Conservation (phyloP, 2,329 filamentous ascomycete genomes). For the Corinectria fuckeliana region DNA sequence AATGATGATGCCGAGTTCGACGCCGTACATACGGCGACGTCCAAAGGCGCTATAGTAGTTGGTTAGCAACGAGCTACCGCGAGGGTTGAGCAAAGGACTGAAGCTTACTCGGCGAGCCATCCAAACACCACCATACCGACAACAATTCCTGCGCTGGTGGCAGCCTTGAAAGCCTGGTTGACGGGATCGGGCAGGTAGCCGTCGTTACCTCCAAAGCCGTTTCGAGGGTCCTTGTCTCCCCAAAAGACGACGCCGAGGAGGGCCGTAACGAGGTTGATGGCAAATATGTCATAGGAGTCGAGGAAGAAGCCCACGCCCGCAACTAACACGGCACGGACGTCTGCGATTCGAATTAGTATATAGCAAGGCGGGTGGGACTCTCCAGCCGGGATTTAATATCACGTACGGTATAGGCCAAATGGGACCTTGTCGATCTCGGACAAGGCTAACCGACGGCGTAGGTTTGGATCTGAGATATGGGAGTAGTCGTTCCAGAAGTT, state of each 20-base stretch:
- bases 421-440: constrained; percentile 81
- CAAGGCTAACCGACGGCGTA: constrained; percentile 76
- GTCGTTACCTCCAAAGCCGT: constrained; percentile 59
- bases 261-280: constrained; percentile 75
- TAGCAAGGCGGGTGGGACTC: not conserved
- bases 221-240: constrained; percentile 51
- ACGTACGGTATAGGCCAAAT: constrained; percentile 72
- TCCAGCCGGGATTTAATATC: not conserved
- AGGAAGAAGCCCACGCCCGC: constrained; percentile 86
- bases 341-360: constrained; percentile 34
- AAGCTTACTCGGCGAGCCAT: constrained; percentile 71
- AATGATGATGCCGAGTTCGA: constrained; percentile 77
- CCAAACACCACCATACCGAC: constrained; percentile 81
- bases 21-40: constrained; percentile 81
- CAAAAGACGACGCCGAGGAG: constrained; percentile 82
- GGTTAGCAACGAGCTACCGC: constrained; percentile 18
- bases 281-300: constrained; percentile 83
- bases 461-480: constrained; percentile 74
- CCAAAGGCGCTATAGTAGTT: constrained; percentile 60
- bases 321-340: constrained; percentile 75
- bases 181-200: constrained; percentile 67
- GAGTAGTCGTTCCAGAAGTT: constrained; percentile 76
- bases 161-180: constrained; percentile 80
- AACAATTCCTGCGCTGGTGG: constrained; percentile 79
- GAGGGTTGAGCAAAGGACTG: constrained; percentile 21